A percentile compares a stretch with the other conserved stretches of the same genome.
These are phyloP conservation scores for Pyricularia sp. DNA, from an alignment of 2,329 filamentous ascomycete species.

Conservation along the genomic window DNA sequence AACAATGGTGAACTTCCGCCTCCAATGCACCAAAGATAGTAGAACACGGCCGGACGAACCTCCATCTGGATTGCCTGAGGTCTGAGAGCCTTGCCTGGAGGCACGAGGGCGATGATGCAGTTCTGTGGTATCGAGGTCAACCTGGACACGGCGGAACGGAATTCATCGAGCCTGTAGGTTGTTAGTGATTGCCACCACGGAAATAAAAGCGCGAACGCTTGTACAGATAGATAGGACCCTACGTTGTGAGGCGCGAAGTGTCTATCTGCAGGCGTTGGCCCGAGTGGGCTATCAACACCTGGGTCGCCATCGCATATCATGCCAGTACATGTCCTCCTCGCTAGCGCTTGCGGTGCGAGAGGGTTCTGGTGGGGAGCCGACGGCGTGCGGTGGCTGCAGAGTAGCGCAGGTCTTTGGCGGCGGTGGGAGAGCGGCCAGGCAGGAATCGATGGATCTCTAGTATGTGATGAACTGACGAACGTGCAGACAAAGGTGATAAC, in stretches of 20 bases:
- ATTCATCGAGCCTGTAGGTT: slow-evolving; percentile 61
- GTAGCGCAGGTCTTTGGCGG: background rate
- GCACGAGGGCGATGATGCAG: slow-evolving; percentile 80
- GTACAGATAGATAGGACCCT: slow-evolving; percentile 22
- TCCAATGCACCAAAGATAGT: background rate
- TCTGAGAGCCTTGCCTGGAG: slow-evolving; percentile 76
- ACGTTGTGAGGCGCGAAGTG: slow-evolving; percentile 66
- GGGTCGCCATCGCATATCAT: slow-evolving; percentile 71
- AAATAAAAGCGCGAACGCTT: slow-evolving; percentile 12
- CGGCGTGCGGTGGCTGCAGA: background rate
- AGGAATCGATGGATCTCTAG: background rate
- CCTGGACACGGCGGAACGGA: slow-evolving; percentile 71
- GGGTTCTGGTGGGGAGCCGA: background rate
- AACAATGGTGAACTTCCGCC: background rate
- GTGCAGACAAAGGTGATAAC: background rate
- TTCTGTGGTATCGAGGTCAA: slow-evolving; percentile 64
- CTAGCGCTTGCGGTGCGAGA: background rate
- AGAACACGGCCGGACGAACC: slow-evolving; percentile 35
- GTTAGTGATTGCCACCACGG: slow-evolving; percentile 3
- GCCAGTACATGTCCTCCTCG: slow-evolving; percentile 8
- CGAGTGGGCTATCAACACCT: slow-evolving; percentile 87
- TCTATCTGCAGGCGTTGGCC: slow-evolving; percentile 79
- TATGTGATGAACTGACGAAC: background rate
- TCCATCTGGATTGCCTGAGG: slow-evolving; percentile 71
- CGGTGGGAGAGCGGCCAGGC: background rate